phyloP scores from a whole-genome alignment of 192 early-diverging fungal species.

The Thamnidium elegans region DNA sequence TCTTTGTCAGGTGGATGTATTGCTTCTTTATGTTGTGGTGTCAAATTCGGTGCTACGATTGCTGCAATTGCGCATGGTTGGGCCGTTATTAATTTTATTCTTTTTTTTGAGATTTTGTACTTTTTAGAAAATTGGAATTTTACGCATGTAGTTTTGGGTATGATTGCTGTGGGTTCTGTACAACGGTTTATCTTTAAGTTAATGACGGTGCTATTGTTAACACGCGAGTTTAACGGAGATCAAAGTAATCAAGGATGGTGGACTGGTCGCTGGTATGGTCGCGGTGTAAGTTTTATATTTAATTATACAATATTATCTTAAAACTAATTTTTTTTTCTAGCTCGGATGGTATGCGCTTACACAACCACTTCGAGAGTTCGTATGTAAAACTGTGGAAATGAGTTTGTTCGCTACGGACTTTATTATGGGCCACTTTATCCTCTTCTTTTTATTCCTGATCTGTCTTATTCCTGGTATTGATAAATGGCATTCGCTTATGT shows the following conservation, averaged over 20 bases:
- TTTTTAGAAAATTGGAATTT: slow-evolving; percentile 66
- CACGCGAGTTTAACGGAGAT: slow-evolving; percentile 77
- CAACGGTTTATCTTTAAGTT: slow-evolving; percentile 73
- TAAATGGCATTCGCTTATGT: slow-evolving; percentile 72
- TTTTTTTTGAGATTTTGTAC: slow-evolving; percentile 64
- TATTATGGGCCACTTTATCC: slow-evolving; percentile 70
- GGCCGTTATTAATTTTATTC: slow-evolving; percentile 63
- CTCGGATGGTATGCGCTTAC: slow-evolving; percentile 47
- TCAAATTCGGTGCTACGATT: slow-evolving; percentile 69
- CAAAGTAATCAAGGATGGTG: slow-evolving; percentile 82
- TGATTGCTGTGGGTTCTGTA: slow-evolving; percentile 63
- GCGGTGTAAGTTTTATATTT: slow-evolving; percentile 42
- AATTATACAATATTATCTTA: no score
- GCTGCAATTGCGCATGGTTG: slow-evolving; percentile 62
- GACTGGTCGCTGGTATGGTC: slow-evolving; percentile 80
- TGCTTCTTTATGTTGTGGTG: slow-evolving; percentile 48
- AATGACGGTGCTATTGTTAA: slow-evolving; percentile 64
- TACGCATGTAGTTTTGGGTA: slow-evolving; percentile 59
- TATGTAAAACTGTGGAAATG: slow-evolving; percentile 84
- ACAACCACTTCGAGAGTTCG: slow-evolving; percentile 71
- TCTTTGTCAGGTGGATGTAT: slow-evolving; percentile 61
- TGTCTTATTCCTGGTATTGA: slow-evolving; percentile 70
- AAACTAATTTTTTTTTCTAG: slow-evolving; percentile 12
- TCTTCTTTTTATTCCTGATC: slow-evolving; percentile 69
- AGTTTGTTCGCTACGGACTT: slow-evolving; percentile 75